These are phyloP conservation scores for Acanthamoeba polyphaga DNA, from an alignment of 208 protist species.

Conservation along the genomic window DNA sequence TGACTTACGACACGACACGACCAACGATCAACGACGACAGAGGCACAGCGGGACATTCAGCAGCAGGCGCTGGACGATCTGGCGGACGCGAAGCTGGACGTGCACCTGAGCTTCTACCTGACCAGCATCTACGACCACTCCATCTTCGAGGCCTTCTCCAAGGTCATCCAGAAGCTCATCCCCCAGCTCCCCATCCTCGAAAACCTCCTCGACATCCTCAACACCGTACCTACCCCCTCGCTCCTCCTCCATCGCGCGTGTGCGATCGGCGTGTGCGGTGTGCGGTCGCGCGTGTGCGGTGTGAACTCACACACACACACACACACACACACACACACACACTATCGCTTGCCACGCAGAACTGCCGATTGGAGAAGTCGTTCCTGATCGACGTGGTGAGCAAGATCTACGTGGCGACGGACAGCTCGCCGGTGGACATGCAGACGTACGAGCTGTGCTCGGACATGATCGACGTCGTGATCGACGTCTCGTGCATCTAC, in stretches of 20 bases:
- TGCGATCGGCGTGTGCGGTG: background rate
- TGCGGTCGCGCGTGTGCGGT: background rate
- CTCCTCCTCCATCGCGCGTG: background rate
- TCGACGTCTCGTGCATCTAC: conserved; percentile 94
- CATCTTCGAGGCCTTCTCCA: conserved; percentile 94
- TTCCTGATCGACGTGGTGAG: conserved; percentile 95
- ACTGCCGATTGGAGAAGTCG: conserved; percentile 94
- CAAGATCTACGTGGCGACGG: conserved; percentile 95
- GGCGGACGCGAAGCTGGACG: conserved; percentile 80
- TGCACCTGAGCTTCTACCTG: conserved; percentile 87
- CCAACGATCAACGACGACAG: conserved; percentile 22
- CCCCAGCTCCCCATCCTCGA: conserved; percentile 93
- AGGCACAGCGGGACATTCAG: conserved; percentile 90
- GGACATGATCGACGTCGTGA: conserved; percentile 96
- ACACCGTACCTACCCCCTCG: conserved; percentile 80
- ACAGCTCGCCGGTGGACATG: conserved; percentile 92
- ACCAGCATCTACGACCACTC: conserved; percentile 95
- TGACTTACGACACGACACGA: background rate
- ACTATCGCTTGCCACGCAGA: conserved; percentile 75
- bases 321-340: background rate
- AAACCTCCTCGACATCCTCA: conserved; percentile 92
- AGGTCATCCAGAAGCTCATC: conserved; percentile 94
- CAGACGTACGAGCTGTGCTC: conserved; percentile 93
- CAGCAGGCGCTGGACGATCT: conserved; percentile 90
- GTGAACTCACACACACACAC: background rate